These are phyloP conservation scores for Pouteria glomerata DNA, from an alignment of 148 eudicot species.

Conservation along the genomic window DNA sequence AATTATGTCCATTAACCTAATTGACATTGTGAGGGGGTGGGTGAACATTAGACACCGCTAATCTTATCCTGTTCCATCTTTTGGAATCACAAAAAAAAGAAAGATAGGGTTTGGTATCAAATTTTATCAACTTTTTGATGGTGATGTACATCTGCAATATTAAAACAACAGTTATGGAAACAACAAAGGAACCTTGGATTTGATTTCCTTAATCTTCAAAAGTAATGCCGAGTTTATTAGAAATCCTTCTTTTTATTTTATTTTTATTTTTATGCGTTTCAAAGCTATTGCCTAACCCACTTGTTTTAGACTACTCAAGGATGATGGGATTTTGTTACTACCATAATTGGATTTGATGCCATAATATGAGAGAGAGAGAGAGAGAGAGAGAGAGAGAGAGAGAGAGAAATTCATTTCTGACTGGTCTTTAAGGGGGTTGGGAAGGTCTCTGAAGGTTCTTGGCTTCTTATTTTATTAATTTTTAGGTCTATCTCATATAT, in stretches of 20 bases:
- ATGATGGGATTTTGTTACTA: too few relatives aligned
- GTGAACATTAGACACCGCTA: background rate
- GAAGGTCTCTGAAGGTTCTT: background rate
- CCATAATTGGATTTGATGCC: conserved; percentile 13
- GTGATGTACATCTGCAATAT: background rate
- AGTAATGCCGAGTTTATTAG: background rate
- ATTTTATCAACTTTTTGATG: too few relatives aligned
- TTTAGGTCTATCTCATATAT: background rate
- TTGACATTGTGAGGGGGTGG: too few relatives aligned
- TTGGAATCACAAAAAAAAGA: background rate
- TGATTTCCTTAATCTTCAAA: background rate
- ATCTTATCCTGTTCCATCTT: background rate
- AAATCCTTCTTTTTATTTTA: background rate
- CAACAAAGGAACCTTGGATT: background rate
- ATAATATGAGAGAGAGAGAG: too few relatives aligned
- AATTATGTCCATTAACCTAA: too few relatives aligned
- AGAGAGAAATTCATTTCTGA: conserved; percentile 5
- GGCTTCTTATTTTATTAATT: background rate
- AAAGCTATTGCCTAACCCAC: background rate
- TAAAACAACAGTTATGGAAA: background rate
- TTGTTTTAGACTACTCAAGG: background rate
- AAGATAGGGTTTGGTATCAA: too few relatives aligned
- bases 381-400: too few relatives aligned
- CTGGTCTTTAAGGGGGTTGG: background rate
- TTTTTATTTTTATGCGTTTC: background rate